Base-by-base conservation (phyloP, 306 rosid genomes). In the Sicyos edulis region DNA sequence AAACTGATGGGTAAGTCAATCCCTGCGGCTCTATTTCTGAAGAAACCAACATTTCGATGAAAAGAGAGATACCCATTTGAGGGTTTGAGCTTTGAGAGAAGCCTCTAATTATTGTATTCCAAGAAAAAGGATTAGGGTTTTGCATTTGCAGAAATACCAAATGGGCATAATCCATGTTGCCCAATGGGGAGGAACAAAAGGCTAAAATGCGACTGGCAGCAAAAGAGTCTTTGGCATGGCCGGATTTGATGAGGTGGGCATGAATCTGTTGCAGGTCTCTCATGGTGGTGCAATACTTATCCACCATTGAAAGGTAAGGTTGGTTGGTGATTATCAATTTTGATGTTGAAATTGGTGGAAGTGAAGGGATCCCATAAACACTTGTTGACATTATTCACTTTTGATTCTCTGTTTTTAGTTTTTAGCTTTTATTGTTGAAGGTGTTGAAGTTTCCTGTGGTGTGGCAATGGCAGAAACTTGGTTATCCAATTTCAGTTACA, bases 101-200 rank as follows among this genome's bases (percentile, higher is more conserved):
- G 76, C 85, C 91, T 83, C 96, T 84, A 8, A 88, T 88, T 75
- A 90, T 79, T 14, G 92, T 88, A 81, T 88, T 92, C 96, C 98
- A 88, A 54, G 87, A 74, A 80, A 85, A 88, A 5, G 67, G 89
- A 68, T 82, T 92, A 56, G 90, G 93, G 20, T 54, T 78, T 12
- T 77, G 85, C 54, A 87, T 86, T 5, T 55, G 78, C 42, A 80
- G 14, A 72, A 92, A 92, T 21, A 88, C 66, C 79, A 74, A 47
- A 87, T 80, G 78, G 3, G 96, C 96, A 54, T 90, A 90, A 83
- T 84, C 78, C n/a, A 87, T 79, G 81, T 90, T 80, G 14, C 98
- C 96, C 26, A 73, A 66, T 3, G 86, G 78, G 54, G 96, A 88
- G 70, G 96, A 78, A 26, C 84, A 86, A 77, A 87, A 88, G 77